Percentiles rank a stretch among this genome's conserved stretches.
phyloP scores from a whole-genome alignment of 805 yeast species.

The Kodamaea leandrae region DNA sequence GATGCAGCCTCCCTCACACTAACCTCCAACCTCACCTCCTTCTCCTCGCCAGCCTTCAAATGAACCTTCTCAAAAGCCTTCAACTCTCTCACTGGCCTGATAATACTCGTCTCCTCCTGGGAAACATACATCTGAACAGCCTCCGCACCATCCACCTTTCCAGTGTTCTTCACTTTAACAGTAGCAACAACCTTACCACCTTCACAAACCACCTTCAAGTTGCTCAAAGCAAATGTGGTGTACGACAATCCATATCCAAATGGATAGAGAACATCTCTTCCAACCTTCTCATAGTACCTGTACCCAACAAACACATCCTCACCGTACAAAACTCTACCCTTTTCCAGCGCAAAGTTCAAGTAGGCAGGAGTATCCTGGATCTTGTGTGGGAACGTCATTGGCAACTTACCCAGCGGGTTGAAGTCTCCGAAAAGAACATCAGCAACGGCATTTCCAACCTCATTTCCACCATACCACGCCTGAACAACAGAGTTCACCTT shows the following conservation, averaged over 20 bases:
- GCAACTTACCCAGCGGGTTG: constrained; percentile 59
- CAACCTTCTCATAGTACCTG: constrained; percentile 54
- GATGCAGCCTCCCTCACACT: constrained; percentile 52
- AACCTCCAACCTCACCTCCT: constrained; percentile 35
- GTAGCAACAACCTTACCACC: constrained; percentile 29
- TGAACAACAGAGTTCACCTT: constrained; percentile 46
- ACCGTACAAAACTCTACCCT: constrained; percentile 57
- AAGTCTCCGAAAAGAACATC: constrained; percentile 59
- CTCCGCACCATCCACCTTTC: constrained; percentile 49
- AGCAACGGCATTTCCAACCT: constrained; percentile 57
- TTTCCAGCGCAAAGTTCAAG: constrained; percentile 48
- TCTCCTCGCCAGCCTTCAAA: constrained; percentile 44
- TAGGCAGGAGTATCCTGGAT: constrained; percentile 56
- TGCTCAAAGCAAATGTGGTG: constrained; percentile 45
- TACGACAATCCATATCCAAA: constrained; percentile 66
- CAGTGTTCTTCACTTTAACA: constrained; percentile 48
- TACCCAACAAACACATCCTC: constrained; percentile 68
- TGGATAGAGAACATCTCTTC: constrained; percentile 50
- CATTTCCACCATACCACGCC: constrained; percentile 59
- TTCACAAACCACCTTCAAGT: constrained; percentile 29
- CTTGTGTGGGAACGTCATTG: constrained; percentile 53
- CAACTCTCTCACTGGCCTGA: constrained; percentile 58
- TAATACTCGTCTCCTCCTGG: constrained; percentile 34
- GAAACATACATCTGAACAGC: constrained; percentile 54
- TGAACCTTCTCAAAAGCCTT: constrained; percentile 54